Evolutionary conservation across 768 basidiomycete genomes (phyloP).

Genomic region (Lentinula edodes): DNA sequence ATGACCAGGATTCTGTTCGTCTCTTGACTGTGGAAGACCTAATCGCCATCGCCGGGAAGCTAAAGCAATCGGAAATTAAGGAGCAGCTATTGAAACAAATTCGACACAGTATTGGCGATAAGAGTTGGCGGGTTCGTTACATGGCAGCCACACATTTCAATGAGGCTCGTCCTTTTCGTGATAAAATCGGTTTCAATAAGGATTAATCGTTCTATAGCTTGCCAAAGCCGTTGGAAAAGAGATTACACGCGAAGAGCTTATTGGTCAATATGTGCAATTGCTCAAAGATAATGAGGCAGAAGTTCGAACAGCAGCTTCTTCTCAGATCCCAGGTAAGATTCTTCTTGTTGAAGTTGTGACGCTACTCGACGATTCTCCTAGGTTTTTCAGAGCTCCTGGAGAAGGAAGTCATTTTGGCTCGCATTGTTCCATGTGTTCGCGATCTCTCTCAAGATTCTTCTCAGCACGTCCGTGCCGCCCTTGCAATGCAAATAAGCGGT

Average conservation of each 20-base stretch:
- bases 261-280: slow-evolving; percentile 86
- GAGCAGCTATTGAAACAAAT: slow-evolving; percentile 86
- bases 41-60: slow-evolving; percentile 83
- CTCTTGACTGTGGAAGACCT: slow-evolving; percentile 93
- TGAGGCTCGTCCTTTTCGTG: slow-evolving; percentile 45
- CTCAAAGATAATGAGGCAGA: slow-evolving; percentile 99
- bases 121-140: slow-evolving; percentile 98
- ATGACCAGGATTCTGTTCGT: slow-evolving; percentile 98
- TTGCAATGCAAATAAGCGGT: slow-evolving; percentile 94
- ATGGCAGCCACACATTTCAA: slow-evolving; percentile 99
- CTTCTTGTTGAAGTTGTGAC: not conserved
- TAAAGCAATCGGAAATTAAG: slow-evolving; percentile 86
- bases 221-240: slow-evolving; percentile 88
- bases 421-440: slow-evolving; percentile 91
- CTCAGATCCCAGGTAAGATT: slow-evolving; percentile 87
- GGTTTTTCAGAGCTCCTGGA: slow-evolving; percentile 94
- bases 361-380: slow-evolving; percentile 22
- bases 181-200: not conserved
- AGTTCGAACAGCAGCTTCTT: slow-evolving; percentile 92
- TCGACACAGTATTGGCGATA: slow-evolving; percentile 83
- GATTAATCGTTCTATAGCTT: slow-evolving; percentile 43
- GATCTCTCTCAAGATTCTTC: slow-evolving; percentile 91
- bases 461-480: slow-evolving; percentile 94
- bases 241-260: slow-evolving; percentile 89
- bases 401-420: slow-evolving; percentile 87